phyloP scores from a whole-genome alignment of 345 rosid species.

The Nasturtium officinale region DNA sequence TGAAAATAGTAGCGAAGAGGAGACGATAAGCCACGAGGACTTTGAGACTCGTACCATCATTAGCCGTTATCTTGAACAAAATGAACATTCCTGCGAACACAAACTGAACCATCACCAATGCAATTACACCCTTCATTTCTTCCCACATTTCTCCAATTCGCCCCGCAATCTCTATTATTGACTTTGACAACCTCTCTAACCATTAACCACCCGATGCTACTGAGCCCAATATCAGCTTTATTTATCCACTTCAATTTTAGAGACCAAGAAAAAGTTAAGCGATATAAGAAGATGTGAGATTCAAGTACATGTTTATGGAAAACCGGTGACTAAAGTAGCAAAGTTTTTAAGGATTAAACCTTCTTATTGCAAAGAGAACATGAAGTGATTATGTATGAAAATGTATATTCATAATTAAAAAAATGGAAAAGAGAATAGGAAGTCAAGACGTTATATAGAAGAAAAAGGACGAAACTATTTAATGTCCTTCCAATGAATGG shows the following conservation, averaged over 20 bases:
- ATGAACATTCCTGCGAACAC: slow-evolving; percentile 42
- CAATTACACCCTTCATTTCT: slow-evolving; percentile 33
- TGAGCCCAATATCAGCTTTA: slow-evolving; percentile 7
- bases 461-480: neutral
- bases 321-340: slow-evolving; percentile 11
- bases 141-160: slow-evolving; percentile 21
- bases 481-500: neutral
- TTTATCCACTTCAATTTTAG: slow-evolving; percentile 29
- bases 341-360: neutral
- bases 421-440: neutral
- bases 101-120: slow-evolving; percentile 46
- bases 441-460: slow-evolving; percentile 20
- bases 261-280: slow-evolving; percentile 1
- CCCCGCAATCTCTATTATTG: neutral
- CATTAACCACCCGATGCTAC: neutral
- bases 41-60: slow-evolving; percentile 43
- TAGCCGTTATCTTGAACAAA: slow-evolving; percentile 44
- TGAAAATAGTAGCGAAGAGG: slow-evolving; percentile 40
- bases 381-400: slow-evolving; percentile 1
- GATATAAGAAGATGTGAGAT: slow-evolving; percentile 18
- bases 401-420: neutral
- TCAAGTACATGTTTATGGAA: slow-evolving; percentile 19
- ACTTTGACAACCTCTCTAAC: slow-evolving; percentile 4
- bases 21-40: slow-evolving; percentile 48
- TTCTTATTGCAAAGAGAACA: no score